Base-by-base conservation (phyloP, 1,139 yeast genomes). In the Suhomyces kunorum region DNA sequence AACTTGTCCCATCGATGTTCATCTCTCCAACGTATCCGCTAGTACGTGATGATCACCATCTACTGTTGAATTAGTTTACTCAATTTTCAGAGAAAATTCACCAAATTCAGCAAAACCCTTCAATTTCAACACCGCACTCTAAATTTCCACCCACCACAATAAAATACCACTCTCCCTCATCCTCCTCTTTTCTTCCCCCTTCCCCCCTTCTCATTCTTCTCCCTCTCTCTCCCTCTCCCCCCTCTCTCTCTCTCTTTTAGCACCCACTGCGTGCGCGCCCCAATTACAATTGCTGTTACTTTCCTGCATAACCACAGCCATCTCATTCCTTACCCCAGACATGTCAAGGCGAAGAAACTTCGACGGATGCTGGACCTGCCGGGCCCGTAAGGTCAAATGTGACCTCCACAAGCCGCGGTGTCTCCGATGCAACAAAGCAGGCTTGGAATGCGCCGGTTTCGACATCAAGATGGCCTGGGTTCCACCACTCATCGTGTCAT, bases 351-450 rank as follows among this genome's bases (percentile, higher is more conserved):
- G 63, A 40, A 56, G 80, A 32, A 68, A 70, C 36, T 76, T 73
- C 53, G 63, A 71, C 38, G 81, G 81, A 6, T 76, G 81, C 53
- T 74, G 78, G 73, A 76, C 80, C 9, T 76, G 81, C 49, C 61
- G 80, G 26, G 49, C 62, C 25, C 60, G 80, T 18, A 75, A 74
- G 50, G 76, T 76, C 45, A 75, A 74, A 51, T 76, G 81, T 55
- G 80, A 74, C 48, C 62, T 70, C 25, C 50, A 56, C 4, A 60
- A 62, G 42, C 80, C 80, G 2, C 43, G 43, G 12, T 76, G 81
- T 49, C 38, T 45, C 24, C 58, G 80, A 36, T 76, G 81, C 54
- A 47, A 42, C 23, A 73, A 66, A 44, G 67, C 79, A 7, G 58
- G 61, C 9, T 38, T 68, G 15, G 57, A 58, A 13, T 72, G 78